Evolutionary conservation across 257 asterid species (phyloP).

Genomic region (Nicotiana obtusifolia): DNA sequence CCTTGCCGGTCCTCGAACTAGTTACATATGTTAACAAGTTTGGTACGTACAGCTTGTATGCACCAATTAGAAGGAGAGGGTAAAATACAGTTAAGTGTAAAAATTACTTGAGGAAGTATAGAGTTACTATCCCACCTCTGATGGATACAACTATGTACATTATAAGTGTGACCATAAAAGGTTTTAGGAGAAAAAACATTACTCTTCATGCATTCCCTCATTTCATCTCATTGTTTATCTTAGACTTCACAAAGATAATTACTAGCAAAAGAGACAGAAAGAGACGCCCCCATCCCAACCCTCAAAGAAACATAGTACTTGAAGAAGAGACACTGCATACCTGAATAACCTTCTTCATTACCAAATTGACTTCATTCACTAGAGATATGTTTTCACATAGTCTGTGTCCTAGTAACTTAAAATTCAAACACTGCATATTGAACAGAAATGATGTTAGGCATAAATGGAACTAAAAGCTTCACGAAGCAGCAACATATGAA

Average conservation of each 20-base stretch:
- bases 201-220: not conserved
- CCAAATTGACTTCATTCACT: conserved; percentile 35
- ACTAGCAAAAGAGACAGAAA: not conserved
- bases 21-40: not conserved
- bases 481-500: conserved; percentile 7
- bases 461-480: not conserved
- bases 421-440: conserved; percentile 72
- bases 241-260: conserved; percentile 1
- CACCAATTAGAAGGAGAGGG: not conserved
- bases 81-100: not conserved
- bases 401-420: conserved; percentile 79
- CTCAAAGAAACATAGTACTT: not conserved
- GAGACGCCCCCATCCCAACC: not conserved
- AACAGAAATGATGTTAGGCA: conserved; percentile 14
- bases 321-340: conserved; percentile 27
- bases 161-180: not conserved
- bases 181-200: not conserved
- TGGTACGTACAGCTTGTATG: not conserved
- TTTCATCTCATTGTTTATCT: not conserved
- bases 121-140: not conserved
- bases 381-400: conserved; percentile 65
- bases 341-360: conserved; percentile 69
- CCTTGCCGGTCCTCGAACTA: not conserved
- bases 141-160: not conserved
- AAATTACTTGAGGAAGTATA: not conserved